Conservation (phyloP, 116 monocot genomes). For the Papilionanthe hybrid region DNA sequence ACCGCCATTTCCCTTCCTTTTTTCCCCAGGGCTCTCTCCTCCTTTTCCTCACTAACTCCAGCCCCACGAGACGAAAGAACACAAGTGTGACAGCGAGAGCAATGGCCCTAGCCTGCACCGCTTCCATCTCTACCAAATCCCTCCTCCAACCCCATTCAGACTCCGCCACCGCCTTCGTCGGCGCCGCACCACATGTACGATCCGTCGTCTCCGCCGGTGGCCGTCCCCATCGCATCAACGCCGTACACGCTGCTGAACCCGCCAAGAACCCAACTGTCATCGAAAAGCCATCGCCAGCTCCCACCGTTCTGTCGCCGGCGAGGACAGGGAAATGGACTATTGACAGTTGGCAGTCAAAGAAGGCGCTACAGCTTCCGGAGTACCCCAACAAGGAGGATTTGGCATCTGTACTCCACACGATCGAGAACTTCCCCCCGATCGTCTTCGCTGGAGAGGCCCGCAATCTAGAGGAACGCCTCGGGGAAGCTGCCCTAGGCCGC, state of each 20-base stretch:
- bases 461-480: constrained; percentile 55
- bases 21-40: background rate
- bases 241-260: constrained; percentile 52
- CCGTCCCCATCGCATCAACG: constrained; percentile 16
- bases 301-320: background rate
- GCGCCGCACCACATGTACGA: background rate
- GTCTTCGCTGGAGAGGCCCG: constrained; percentile 79
- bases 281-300: background rate
- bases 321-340: constrained; percentile 36
- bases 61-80: background rate
- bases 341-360: constrained; percentile 60
- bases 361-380: constrained; percentile 69
- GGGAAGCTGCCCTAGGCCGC: constrained; percentile 63
- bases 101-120: constrained; percentile 30
- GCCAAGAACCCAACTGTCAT: constrained; percentile 27
- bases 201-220: background rate
- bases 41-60: background rate
- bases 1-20: background rate
- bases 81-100: background rate
- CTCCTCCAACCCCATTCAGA: constrained; percentile 16
- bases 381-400: constrained; percentile 54
- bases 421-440: constrained; percentile 62
- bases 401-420: constrained; percentile 43
- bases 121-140: constrained; percentile 5
- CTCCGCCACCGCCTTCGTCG: background rate